Conservation (phyloP, 805 yeast genomes). For the Wickerhamiella nectarea region DNA sequence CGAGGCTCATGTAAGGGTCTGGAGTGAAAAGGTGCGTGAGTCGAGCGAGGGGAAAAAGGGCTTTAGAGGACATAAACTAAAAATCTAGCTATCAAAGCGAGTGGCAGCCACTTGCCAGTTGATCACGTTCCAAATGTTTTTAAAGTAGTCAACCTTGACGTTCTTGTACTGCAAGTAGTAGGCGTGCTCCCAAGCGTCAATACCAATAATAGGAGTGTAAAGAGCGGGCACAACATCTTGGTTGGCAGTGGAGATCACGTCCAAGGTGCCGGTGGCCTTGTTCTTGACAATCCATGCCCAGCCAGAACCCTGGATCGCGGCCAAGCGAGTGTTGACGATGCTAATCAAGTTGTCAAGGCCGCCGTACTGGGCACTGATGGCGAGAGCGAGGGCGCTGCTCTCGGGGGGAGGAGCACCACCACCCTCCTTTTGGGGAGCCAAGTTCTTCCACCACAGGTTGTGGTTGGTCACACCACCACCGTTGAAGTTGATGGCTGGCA, state of each 20-base stretch:
- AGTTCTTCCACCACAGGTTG: constrained; percentile 72
- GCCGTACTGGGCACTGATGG: constrained; percentile 54
- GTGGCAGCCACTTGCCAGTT: constrained; percentile 85
- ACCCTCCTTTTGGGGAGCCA: constrained; percentile 59
- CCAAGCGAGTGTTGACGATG: constrained; percentile 54
- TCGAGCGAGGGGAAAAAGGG: too few relatives aligned
- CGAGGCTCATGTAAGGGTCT: not conserved
- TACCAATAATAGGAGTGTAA: constrained; percentile 65
- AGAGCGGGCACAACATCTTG: constrained; percentile 73
- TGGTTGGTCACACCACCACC: constrained; percentile 90
- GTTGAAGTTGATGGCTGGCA: constrained; percentile 72
- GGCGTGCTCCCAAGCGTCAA: constrained; percentile 96
- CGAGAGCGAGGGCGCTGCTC: constrained; percentile 43
- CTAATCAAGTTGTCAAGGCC: constrained; percentile 52
- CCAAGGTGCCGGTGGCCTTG: constrained; percentile 52
- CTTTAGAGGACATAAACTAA: too few relatives aligned
- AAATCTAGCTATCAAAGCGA: constrained; percentile 30
- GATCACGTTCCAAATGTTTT: constrained; percentile 86
- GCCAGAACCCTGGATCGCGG: constrained; percentile 89
- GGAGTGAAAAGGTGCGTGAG: not conserved
- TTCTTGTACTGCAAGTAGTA: constrained; percentile 87
- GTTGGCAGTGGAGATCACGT: constrained; percentile 68
- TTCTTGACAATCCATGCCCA: constrained; percentile 89
- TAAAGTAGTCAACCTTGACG: constrained; percentile 82
- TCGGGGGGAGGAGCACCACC: constrained; percentile 57